These are phyloP conservation scores for Tephrocybe sp. DNA, from an alignment of 768 basidiomycete genomes.

Conservation along the genomic window DNA sequence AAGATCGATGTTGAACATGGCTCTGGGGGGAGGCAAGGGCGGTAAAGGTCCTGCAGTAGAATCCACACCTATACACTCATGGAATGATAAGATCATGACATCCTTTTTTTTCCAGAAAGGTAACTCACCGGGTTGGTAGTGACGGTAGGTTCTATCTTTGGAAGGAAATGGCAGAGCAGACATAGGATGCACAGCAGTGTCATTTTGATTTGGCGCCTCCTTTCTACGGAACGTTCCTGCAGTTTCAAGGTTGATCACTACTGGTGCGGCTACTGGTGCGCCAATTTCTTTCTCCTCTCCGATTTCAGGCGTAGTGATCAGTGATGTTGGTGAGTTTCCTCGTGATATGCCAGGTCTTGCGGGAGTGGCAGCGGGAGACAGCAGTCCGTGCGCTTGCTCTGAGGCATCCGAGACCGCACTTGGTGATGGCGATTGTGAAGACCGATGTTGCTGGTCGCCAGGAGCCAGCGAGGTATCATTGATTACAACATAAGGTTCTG, in stretches of 20 bases:
- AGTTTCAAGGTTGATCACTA: conserved; percentile 48
- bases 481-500: conserved; percentile 21
- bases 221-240: conserved; percentile 14
- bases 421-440: conserved; percentile 30
- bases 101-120: neutral
- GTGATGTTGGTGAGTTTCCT: conserved; percentile 16
- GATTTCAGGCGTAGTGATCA: conserved; percentile 57
- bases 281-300: conserved; percentile 60
- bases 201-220: conserved; percentile 17
- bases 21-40: conserved; percentile 51
- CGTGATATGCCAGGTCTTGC: conserved; percentile 12
- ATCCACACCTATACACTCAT: conserved; percentile 41
- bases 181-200: conserved; percentile 20
- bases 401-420: conserved; percentile 16
- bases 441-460: conserved; percentile 30
- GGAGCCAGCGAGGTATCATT: conserved; percentile 25
- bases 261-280: conserved; percentile 60
- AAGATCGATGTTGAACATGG: conserved; percentile 44
- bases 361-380: conserved; percentile 18
- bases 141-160: conserved; percentile 39
- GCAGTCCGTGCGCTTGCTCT: conserved; percentile 29
- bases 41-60: conserved; percentile 74
- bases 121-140: conserved; percentile 58
- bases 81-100: conserved; percentile 14
- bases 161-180: conserved; percentile 23